A percentile compares a stretch with the other conserved stretches of the same genome.
Conservation (phyloP, 2,329 filamentous ascomycete genomes). For the Diplodia sapinea region DNA sequence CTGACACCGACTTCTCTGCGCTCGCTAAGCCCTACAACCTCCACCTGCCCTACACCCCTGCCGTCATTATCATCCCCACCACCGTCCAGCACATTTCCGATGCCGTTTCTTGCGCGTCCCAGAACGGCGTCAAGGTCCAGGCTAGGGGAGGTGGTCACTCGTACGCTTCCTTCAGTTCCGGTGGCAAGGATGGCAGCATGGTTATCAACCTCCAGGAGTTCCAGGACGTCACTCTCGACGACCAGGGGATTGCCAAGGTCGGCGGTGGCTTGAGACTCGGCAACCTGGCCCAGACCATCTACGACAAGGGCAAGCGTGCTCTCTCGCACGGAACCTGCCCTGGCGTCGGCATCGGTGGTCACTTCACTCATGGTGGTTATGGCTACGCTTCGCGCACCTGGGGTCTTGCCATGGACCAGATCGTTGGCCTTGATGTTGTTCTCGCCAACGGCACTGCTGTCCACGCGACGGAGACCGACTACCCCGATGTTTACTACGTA, state of each 20-base stretch:
- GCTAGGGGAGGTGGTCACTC: constrained; percentile 70
- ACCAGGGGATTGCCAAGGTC: constrained; percentile 51
- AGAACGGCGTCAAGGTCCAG: constrained; percentile 61
- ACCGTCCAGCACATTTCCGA: constrained; percentile 61
- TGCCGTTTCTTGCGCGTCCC: constrained; percentile 63
- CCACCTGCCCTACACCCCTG: constrained; percentile 52
- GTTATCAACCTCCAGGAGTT: constrained; percentile 57
- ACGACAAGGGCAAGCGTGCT: constrained; percentile 46
- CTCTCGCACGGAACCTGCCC: constrained; percentile 62
- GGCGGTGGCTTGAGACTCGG: constrained; percentile 58
- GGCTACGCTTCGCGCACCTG: constrained; percentile 45
- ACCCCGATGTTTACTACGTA: constrained; percentile 48
- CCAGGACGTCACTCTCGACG: constrained; percentile 52
- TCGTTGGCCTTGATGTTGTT: constrained; percentile 46
- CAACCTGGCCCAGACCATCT: constrained; percentile 46
- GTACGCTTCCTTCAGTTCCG: constrained; percentile 60
- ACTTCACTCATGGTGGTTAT: constrained; percentile 47
- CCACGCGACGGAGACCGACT: constrained; percentile 41
- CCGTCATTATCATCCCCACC: constrained; percentile 62
- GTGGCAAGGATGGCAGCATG: constrained; percentile 57
- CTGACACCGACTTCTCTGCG: constrained; percentile 31
- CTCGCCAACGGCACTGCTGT: constrained; percentile 48
- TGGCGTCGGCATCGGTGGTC: constrained; percentile 48
- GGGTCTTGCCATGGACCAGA: constrained; percentile 46
- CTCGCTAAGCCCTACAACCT: constrained; percentile 47